A percentile compares a stretch with the other conserved stretches of the same genome.
Evolutionary conservation across 345 rosid species (phyloP).

Genomic region (Alliaria petiolata): DNA sequence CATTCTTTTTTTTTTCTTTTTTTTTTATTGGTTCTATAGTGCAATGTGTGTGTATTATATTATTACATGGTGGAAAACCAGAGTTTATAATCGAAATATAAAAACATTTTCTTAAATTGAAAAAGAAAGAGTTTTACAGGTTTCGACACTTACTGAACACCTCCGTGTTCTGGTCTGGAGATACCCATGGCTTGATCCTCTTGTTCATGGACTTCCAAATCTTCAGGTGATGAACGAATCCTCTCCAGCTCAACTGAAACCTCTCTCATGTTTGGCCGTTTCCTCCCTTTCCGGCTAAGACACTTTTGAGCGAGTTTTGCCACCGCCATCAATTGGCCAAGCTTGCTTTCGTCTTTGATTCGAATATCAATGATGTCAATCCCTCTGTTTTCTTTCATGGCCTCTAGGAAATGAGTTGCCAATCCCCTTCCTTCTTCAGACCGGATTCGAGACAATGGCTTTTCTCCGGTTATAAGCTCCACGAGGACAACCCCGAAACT

Average conservation of each 20-base stretch:
- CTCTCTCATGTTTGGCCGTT: conserved; percentile 42
- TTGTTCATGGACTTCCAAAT: background rate
- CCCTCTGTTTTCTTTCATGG: conserved; percentile 24
- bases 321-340: conserved; percentile 21
- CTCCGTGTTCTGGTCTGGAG: too few relatives aligned
- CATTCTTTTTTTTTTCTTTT: conserved; percentile 4
- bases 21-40: background rate
- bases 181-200: background rate
- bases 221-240: background rate
- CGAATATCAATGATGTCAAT: conserved; percentile 28
- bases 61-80: conserved; percentile 3
- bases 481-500: conserved; percentile 45
- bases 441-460: conserved; percentile 14
- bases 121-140: too few relatives aligned
- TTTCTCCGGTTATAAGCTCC: conserved; percentile 42
- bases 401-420: conserved; percentile 24
- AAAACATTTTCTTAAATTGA: too few relatives aligned
- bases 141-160: too few relatives aligned
- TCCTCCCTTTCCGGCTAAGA: conserved; percentile 28
- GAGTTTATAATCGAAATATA: background rate
- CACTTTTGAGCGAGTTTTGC: conserved; percentile 34
- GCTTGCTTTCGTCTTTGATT: background rate
- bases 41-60: background rate
- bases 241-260: conserved; percentile 30
- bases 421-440: conserved; percentile 34